These are phyloP conservation scores for Aspergillus piperis DNA, from an alignment of 2,329 filamentous ascomycete genomes.

Conservation along the genomic window DNA sequence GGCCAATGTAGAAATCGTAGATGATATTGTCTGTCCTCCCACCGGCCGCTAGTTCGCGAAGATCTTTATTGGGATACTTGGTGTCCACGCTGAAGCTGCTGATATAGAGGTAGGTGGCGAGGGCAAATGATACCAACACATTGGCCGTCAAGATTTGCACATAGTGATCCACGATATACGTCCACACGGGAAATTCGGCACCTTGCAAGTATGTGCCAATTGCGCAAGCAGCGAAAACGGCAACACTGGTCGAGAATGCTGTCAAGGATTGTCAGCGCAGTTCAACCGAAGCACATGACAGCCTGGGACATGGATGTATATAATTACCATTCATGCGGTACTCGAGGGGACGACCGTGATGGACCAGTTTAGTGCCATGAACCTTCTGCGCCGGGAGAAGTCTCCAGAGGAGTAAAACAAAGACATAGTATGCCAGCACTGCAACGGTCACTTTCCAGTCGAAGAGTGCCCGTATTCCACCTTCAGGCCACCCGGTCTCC, in stretches of 20 bases:
- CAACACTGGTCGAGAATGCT: constrained; percentile 72
- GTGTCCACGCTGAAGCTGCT: constrained; percentile 70
- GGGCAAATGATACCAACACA: constrained; percentile 68
- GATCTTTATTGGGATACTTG: constrained; percentile 62
- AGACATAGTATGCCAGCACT: constrained; percentile 71
- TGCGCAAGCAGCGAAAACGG: constrained; percentile 66
- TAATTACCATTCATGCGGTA: constrained; percentile 73
- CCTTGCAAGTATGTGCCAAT: constrained; percentile 74
- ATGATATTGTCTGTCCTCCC: constrained; percentile 78
- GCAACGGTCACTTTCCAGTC: constrained; percentile 58
- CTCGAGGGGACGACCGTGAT: constrained; percentile 68
- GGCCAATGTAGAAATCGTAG: constrained; percentile 93
- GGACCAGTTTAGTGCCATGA: constrained; percentile 66
- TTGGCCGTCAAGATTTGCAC: constrained; percentile 79
- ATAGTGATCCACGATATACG: constrained; percentile 86
- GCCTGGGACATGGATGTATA: background rate
- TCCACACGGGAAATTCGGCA: constrained; percentile 80
- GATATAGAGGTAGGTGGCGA: constrained; percentile 76
- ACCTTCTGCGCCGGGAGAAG: constrained; percentile 71
- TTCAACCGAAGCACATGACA: background rate
- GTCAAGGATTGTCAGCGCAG: background rate
- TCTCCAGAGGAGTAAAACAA: constrained; percentile 71
- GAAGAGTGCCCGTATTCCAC: constrained; percentile 64
- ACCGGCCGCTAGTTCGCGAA: constrained; percentile 75
- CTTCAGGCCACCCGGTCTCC: constrained; percentile 73